phyloP scores from a whole-genome alignment of 2,329 filamentous ascomycete genomes.

The Waltergamsia citrina region DNA sequence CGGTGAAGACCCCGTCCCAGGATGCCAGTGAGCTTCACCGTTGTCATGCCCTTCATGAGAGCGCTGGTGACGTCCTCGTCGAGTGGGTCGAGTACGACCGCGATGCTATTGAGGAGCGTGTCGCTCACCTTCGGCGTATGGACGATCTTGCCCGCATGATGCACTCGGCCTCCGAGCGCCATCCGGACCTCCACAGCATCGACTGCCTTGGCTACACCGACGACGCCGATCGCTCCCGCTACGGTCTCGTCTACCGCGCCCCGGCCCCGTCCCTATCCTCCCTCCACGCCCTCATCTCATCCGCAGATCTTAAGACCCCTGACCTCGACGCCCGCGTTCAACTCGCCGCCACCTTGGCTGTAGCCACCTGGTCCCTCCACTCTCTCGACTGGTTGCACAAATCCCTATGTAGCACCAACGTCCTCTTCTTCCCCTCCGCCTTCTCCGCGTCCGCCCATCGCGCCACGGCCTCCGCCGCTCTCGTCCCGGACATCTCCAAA shows the following conservation, averaged over 20 bases:
- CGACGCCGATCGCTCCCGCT: slow-evolving; percentile 24
- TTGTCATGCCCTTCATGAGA: slow-evolving; percentile 22
- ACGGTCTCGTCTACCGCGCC: slow-evolving; percentile 32
- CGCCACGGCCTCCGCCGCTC: slow-evolving; percentile 20
- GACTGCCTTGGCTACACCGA: slow-evolving; percentile 38
- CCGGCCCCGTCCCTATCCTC: slow-evolving; percentile 25
- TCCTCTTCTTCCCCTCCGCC: slow-evolving; percentile 41
- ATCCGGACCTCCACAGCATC: slow-evolving; percentile 35
- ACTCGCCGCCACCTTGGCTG: slow-evolving; percentile 30
- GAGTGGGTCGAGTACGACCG: slow-evolving; percentile 36
- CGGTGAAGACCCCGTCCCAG: background rate
- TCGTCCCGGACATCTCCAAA: slow-evolving; percentile 26
- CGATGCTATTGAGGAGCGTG: slow-evolving; percentile 28
- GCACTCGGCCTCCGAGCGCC: slow-evolving; percentile 30
- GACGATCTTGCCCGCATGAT: slow-evolving; percentile 38
- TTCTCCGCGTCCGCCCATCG: slow-evolving; percentile 19
- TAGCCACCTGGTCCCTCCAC: slow-evolving; percentile 39
- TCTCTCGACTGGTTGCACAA: slow-evolving; percentile 48
- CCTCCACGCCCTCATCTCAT: slow-evolving; percentile 27
- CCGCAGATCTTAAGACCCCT: slow-evolving; percentile 29
- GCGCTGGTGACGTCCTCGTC: slow-evolving; percentile 24
- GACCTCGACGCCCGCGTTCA: slow-evolving; percentile 32
- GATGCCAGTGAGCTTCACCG: slow-evolving; percentile 10
- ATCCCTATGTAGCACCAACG: slow-evolving; percentile 41
- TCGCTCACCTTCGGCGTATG: slow-evolving; percentile 31